Percentiles rank a stretch among this genome's conserved stretches.
Evolutionary conservation across 2,329 filamentous ascomycete genomes (phyloP).

Genomic region (Metarhizium guizhouense): DNA sequence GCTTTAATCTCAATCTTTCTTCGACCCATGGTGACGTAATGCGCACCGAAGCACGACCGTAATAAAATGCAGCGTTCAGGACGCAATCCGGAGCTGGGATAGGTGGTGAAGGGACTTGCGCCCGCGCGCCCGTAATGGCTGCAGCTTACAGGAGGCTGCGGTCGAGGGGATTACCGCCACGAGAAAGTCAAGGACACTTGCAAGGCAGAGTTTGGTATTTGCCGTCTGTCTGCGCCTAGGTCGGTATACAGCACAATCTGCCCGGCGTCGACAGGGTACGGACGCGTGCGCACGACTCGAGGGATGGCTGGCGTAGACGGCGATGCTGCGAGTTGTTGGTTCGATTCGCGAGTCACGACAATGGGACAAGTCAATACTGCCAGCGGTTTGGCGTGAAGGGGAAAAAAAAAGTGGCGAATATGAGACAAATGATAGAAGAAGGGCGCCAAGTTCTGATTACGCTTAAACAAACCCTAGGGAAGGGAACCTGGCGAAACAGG

Average conservation of each 20-base stretch:
- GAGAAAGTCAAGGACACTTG: background rate
- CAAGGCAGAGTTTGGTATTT: background rate
- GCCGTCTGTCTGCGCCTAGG: background rate
- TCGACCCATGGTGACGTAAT: constrained; percentile 63
- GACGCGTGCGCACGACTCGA: background rate
- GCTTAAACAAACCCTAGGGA: constrained; percentile 1
- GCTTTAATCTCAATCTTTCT: constrained; percentile 99
- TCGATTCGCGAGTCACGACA: background rate
- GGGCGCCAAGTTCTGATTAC: constrained; percentile 2
- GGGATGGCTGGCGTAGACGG: background rate
- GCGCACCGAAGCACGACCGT: constrained; percentile 6
- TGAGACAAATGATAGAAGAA: constrained; percentile 7
- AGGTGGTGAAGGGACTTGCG: background rate
- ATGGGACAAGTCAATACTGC: background rate
- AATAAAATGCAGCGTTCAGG: constrained; percentile 8
- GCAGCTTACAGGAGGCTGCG: background rate
- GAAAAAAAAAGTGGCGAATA: constrained; percentile 7
- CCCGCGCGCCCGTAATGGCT: background rate
- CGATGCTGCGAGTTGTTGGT: background rate
- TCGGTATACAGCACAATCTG: background rate
- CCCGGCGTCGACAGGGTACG: background rate
- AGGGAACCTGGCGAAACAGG: background rate
- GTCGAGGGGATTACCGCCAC: background rate
- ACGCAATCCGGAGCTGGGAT: constrained; percentile 6
- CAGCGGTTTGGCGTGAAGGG: background rate